phyloP scores from a whole-genome alignment of 179 eudicot genomes.

The Corrigiola litoralis region DNA sequence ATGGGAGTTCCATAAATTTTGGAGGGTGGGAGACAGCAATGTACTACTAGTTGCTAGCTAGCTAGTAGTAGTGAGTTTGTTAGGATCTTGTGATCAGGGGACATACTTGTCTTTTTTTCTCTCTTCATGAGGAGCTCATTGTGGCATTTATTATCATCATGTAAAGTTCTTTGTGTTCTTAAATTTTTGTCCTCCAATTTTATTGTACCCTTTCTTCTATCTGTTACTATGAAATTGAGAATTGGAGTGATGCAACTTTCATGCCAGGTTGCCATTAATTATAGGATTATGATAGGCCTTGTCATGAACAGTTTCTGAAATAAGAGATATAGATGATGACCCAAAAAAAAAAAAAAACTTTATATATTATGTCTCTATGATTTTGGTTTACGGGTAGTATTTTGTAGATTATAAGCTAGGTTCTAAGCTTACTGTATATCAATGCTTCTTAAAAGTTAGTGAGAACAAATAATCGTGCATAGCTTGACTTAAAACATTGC shows the following conservation, averaged over 20 bases:
- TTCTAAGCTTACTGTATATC: too few relatives aligned
- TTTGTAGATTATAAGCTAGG: too few relatives aligned
- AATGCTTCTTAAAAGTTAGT: too few relatives aligned
- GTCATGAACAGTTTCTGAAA: too few relatives aligned
- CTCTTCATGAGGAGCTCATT: conserved; percentile 24
- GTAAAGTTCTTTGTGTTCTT: conserved; percentile 25
- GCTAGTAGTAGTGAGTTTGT: background rate
- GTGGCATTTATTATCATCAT: conserved; percentile 29
- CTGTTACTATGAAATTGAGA: background rate
- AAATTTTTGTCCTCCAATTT: conserved; percentile 4
- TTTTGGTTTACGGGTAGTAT: too few relatives aligned
- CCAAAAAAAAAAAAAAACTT: too few relatives aligned
- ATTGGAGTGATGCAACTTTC: background rate
- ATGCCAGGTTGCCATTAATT: too few relatives aligned
- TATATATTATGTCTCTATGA: too few relatives aligned
- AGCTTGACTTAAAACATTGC: too few relatives aligned
- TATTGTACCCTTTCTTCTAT: background rate
- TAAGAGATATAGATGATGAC: too few relatives aligned
- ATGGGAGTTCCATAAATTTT: conserved; percentile 25
- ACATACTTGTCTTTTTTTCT: conserved; percentile 6
- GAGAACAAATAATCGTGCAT: too few relatives aligned
- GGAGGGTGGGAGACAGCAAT: conserved; percentile 4
- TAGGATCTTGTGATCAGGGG: conserved; percentile 26
- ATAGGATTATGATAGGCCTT: too few relatives aligned
- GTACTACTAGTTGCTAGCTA: background rate